These are phyloP conservation scores for Phyllachora maydis DNA, from an alignment of 2,329 filamentous ascomycete species.

Conservation along the genomic window DNA sequence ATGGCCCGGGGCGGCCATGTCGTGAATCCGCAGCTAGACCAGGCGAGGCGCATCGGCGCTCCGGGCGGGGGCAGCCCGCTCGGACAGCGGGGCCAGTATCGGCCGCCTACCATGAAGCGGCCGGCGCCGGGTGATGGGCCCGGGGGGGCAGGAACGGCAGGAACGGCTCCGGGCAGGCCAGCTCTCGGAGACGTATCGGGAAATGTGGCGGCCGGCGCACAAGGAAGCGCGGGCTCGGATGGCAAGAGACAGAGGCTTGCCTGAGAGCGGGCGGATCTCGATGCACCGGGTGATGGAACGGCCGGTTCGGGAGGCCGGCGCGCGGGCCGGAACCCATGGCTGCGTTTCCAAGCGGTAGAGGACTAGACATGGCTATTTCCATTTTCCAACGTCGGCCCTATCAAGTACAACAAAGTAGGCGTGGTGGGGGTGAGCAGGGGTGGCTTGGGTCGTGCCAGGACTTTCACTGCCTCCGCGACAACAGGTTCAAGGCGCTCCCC, in stretches of 20 bases:
- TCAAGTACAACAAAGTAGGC: too few relatives aligned
- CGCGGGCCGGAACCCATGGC: too few relatives aligned
- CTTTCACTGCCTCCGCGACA: too few relatives aligned
- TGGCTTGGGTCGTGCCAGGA: too few relatives aligned
- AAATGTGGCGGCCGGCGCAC: constrained; percentile 14
- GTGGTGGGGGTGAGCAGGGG: too few relatives aligned
- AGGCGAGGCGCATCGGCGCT: constrained; percentile 35
- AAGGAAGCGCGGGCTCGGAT: constrained; percentile 12
- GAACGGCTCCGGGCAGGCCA: constrained; percentile 16
- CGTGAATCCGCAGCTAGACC: constrained; percentile 31
- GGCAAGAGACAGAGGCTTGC: constrained; percentile 29
- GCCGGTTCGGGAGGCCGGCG: too few relatives aligned
- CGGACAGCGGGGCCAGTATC: constrained; percentile 35
- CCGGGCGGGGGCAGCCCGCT: constrained; percentile 35
- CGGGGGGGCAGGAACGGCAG: constrained; percentile 1
- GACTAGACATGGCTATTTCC: too few relatives aligned
- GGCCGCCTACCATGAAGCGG: constrained; percentile 37
- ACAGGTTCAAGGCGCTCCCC: constrained; percentile 78
- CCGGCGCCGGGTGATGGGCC: constrained; percentile 12
- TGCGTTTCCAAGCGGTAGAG: too few relatives aligned
- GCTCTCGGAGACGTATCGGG: constrained; percentile 28
- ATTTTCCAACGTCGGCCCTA: too few relatives aligned
- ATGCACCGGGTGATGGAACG: too few relatives aligned
- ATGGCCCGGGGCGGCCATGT: constrained; percentile 15
- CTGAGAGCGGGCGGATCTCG: too few relatives aligned